Evolutionary conservation across 805 yeast genomes (phyloP).

Genomic region (Starmerella gropengiesseri): DNA sequence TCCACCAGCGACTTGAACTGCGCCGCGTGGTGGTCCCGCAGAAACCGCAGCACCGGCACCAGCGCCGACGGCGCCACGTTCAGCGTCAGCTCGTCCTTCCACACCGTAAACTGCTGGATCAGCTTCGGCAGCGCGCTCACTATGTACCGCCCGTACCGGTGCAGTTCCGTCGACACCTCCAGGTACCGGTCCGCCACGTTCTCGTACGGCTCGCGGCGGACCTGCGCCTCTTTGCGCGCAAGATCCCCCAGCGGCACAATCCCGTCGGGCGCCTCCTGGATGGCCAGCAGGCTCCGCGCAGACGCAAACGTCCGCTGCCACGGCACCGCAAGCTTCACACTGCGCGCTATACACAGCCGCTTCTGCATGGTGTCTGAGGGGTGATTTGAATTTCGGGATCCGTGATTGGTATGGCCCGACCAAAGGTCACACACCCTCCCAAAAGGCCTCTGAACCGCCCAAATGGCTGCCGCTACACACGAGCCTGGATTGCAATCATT

Average conservation of each 20-base stretch:
- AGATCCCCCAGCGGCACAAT: constrained; percentile 23
- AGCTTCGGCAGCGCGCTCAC: constrained; percentile 71
- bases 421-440: constrained; percentile 1
- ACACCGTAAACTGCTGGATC: constrained; percentile 73
- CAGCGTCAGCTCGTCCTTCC: constrained; percentile 79
- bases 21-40: constrained; percentile 67
- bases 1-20: constrained; percentile 73
- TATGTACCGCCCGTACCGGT: constrained; percentile 68
- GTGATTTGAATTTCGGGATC: constrained; percentile 3
- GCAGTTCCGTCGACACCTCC: constrained; percentile 58
- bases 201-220: constrained; percentile 26
- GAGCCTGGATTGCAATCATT: no score
- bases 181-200: constrained; percentile 71
- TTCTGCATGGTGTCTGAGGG: constrained; percentile 10
- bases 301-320: constrained; percentile 7
- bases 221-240: constrained; percentile 29
- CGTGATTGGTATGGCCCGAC: constrained; percentile 6
- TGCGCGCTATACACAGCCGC: constrained; percentile 9
- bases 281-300: constrained; percentile 6
- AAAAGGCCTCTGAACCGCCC: no score
- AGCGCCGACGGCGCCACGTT: constrained; percentile 67
- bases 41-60: constrained; percentile 56
- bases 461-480: no score
- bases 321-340: constrained; percentile 6
- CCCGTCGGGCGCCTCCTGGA: constrained; percentile 29